phyloP scores from a whole-genome alignment of 2,329 filamentous ascomycete species.

The Cladosporium cucumerinum region DNA sequence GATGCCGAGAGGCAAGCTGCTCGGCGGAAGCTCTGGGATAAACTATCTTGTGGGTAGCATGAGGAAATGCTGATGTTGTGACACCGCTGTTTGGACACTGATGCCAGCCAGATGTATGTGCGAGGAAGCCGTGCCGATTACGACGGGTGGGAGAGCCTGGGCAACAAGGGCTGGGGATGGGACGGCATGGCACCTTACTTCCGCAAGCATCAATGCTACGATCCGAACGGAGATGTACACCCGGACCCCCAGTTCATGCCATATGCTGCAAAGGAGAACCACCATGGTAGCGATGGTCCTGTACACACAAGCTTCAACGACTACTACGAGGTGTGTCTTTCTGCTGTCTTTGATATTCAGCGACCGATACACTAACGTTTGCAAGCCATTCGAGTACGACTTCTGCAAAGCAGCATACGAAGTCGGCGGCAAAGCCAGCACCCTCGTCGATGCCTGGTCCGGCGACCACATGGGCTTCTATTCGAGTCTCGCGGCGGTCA shows the following conservation, averaged over 20 bases:
- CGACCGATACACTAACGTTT: neutral
- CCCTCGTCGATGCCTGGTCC: conserved; percentile 32
- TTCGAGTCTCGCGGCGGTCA: conserved; percentile 32
- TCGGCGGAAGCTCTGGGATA: conserved; percentile 41
- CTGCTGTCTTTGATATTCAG: neutral
- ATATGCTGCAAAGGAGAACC: conserved; percentile 20
- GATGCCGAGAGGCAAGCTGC: conserved; percentile 37
- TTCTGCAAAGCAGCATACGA: conserved; percentile 36
- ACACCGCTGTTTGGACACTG: neutral
- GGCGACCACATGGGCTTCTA: conserved; percentile 36
- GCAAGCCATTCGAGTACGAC: conserved; percentile 36
- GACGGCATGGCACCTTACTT: conserved; percentile 33
- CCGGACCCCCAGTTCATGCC: conserved; percentile 33
- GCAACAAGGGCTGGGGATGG: conserved; percentile 31
- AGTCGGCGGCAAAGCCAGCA: conserved; percentile 31
- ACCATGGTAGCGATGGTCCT: conserved; percentile 30
- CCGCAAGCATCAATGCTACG: conserved; percentile 34
- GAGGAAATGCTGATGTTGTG: neutral
- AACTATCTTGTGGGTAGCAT: conserved; percentile 33
- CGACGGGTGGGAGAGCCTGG: conserved; percentile 35
- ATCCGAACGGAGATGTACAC: conserved; percentile 22
- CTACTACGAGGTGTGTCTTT: conserved; percentile 29
- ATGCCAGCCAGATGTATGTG: conserved; percentile 29
- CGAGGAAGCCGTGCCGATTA: conserved; percentile 35
- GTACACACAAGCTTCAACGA: conserved; percentile 35